Conservation (phyloP, 345 rosid species). For the Clausena lansium region DNA sequence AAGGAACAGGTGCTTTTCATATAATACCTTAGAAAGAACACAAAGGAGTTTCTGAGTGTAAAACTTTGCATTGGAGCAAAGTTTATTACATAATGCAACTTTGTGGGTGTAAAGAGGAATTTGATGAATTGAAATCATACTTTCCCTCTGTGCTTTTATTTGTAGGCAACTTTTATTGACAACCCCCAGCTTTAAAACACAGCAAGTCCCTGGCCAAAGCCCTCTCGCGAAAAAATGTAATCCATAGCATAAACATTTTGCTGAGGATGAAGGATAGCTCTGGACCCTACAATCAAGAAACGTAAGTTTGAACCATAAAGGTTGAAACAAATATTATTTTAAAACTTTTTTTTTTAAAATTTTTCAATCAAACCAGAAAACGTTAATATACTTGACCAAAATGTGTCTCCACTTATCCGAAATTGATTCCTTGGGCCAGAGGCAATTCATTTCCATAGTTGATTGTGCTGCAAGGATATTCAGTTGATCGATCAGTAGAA, state of each 20-base stretch:
- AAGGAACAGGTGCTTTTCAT: not conserved
- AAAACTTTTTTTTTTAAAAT: not conserved
- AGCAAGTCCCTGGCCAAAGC: not conserved
- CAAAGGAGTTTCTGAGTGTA: not conserved
- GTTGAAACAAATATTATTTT: not conserved
- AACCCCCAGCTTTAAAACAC: not conserved
- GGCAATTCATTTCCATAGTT: slow-evolving; percentile 93
- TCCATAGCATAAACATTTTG: not conserved
- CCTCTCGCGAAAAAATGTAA: not conserved
- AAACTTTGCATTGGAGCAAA: not conserved
- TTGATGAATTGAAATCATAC: not conserved
- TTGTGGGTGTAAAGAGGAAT: not conserved
- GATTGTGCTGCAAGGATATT: slow-evolving; percentile 60
- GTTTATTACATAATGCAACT: not conserved
- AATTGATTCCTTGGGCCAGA: slow-evolving; percentile 95
- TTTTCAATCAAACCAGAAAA: not conserved
- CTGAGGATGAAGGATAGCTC: not conserved
- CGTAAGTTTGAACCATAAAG: not conserved
- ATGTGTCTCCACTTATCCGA: slow-evolving; percentile 42
- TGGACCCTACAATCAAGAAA: slow-evolving; percentile 6
- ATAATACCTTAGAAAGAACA: not conserved
- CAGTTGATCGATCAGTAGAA: not conserved
- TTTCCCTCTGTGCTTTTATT: not conserved
- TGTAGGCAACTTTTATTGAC: not conserved
- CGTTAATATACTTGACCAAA: slow-evolving; percentile 8